Evolutionary conservation across 352 stramenopile species (phyloP).

Genomic region (Phytophthora litchii): DNA sequence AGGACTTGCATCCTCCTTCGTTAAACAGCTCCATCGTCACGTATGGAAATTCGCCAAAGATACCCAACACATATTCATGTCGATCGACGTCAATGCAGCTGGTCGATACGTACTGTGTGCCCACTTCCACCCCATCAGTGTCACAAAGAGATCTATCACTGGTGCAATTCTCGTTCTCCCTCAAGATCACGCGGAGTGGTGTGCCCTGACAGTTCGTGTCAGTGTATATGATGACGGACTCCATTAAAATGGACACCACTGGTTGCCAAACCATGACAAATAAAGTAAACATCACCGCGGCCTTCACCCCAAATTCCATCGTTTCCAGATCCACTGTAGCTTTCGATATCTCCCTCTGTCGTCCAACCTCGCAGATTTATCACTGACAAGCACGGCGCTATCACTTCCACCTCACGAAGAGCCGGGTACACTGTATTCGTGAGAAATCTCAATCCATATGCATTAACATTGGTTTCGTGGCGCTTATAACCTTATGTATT

Average conservation of each 20-base stretch:
- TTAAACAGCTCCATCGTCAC: constrained; percentile 10
- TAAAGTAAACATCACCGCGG: background rate
- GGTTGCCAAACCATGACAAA: background rate
- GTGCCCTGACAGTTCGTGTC: constrained; percentile 13
- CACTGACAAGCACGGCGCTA: background rate
- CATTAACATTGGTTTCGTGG: constrained; percentile 4
- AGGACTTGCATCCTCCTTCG: background rate
- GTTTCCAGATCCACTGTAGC: background rate
- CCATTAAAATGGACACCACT: constrained; percentile 1
- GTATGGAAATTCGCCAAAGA: constrained; percentile 11
- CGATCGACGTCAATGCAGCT: constrained; percentile 4
- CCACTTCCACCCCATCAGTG: background rate
- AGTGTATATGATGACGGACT: constrained; percentile 8
- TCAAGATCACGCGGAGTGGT: background rate
- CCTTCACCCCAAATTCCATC: background rate
- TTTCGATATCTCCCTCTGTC: background rate
- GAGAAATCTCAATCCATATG: constrained; percentile 8
- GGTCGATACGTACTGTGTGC: background rate
- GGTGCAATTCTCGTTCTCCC: constrained; percentile 1
- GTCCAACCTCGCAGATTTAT: background rate
- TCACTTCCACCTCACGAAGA: constrained; percentile 1
- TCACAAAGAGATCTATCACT: constrained; percentile 1
- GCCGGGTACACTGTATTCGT: constrained; percentile 1
- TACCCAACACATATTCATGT: constrained; percentile 2
- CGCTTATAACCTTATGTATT: too few relatives aligned